These are phyloP conservation scores for Globisporangium cederbergense DNA, from an alignment of 352 stramenopile genomes.

Conservation along the genomic window DNA sequence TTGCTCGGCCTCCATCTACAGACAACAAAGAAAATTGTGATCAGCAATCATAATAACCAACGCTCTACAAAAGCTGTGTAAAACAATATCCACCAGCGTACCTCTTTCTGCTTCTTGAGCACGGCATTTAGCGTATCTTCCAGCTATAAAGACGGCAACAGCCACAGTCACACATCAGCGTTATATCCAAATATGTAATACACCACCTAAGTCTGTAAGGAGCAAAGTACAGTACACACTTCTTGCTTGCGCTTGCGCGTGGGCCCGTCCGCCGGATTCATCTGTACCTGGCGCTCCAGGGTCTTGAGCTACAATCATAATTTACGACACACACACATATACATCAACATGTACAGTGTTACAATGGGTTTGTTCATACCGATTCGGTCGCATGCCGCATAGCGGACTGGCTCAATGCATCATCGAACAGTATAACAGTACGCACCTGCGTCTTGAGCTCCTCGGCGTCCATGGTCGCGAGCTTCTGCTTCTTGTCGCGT, in stretches of 20 bases:
- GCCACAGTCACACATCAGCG: not conserved
- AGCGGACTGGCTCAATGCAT: not conserved
- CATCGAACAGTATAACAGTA: not conserved
- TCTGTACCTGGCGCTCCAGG: slow-evolving; percentile 53
- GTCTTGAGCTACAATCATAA: slow-evolving; percentile 39
- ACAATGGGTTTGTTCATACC: not conserved
- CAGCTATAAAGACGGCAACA: slow-evolving; percentile 25
- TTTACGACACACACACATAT: not conserved
- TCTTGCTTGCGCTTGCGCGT: slow-evolving; percentile 74
- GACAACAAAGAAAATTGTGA: not conserved
- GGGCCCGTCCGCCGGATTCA: slow-evolving; percentile 62
- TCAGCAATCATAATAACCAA: not conserved
- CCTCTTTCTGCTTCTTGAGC: slow-evolving; percentile 68
- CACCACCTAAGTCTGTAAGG: not conserved
- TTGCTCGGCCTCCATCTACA: slow-evolving; percentile 42
- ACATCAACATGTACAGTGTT: not conserved
- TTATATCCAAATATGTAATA: not conserved
- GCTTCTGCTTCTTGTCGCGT: slow-evolving; percentile 56
- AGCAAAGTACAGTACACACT: slow-evolving; percentile 9
- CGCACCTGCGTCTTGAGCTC: slow-evolving; percentile 47
- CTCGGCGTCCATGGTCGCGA: slow-evolving; percentile 48
- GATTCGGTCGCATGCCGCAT: not conserved
- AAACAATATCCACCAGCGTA: slow-evolving; percentile 13
- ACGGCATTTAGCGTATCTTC: slow-evolving; percentile 64
- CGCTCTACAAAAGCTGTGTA: not conserved